Conservation (phyloP, 306 rosid genomes). For the Pyrus communis region DNA sequence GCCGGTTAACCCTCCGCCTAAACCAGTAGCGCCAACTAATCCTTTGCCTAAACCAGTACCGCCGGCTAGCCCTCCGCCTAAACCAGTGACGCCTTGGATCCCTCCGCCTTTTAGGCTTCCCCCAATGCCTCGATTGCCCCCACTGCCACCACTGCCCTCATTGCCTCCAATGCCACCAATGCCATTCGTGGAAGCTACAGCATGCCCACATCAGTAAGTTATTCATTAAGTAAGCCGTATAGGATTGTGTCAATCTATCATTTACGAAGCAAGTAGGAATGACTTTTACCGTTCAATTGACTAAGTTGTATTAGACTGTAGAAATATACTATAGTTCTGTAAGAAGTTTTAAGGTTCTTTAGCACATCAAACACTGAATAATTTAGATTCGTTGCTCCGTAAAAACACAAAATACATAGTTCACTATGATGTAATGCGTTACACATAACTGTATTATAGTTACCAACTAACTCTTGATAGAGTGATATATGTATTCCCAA, state of each 20-base stretch:
- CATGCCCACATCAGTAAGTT: conserved; percentile 70
- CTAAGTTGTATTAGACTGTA: not conserved
- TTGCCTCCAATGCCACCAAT: conserved; percentile 35
- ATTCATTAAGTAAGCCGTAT: not conserved
- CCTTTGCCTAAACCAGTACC: conserved; percentile 17
- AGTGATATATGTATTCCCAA: not conserved
- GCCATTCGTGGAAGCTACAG: conserved; percentile 57
- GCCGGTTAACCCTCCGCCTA: conserved; percentile 3
- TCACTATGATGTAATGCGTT: not conserved
- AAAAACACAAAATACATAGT: not conserved
- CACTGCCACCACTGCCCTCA: conserved; percentile 32
- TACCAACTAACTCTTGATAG: not conserved
- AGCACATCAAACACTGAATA: too few relatives aligned
- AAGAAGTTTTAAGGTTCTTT: too few relatives aligned
- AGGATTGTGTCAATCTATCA: not conserved
- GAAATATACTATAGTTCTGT: too few relatives aligned
- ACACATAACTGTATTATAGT: not conserved
- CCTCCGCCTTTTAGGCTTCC: conserved; percentile 43
- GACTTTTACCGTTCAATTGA: too few relatives aligned
- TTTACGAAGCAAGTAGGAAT: too few relatives aligned
- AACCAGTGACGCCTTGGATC: not conserved
- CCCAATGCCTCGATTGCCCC: conserved; percentile 33
- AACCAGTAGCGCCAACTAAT: not conserved
- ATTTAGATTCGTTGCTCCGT: not conserved
- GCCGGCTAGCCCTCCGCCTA: not conserved